Evolutionary conservation across 2,329 filamentous ascomycete genomes (phyloP).

Genomic region (Phialocephala sp.): DNA sequence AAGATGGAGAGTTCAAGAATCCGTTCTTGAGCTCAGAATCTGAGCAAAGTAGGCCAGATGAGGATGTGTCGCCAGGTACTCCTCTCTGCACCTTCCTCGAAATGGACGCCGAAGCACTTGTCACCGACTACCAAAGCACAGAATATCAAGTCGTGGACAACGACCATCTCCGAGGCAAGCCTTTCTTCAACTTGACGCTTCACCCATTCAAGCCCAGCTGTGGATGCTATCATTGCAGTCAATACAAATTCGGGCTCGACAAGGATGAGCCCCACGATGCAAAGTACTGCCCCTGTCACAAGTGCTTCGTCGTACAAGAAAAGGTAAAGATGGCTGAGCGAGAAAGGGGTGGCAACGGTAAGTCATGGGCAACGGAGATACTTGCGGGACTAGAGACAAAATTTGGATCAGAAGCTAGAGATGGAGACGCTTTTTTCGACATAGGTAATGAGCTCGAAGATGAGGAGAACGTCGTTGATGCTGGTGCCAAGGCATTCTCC

Average conservation of each 20-base stretch:
- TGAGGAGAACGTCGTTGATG: background rate
- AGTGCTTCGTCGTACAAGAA: background rate
- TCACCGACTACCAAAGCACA: background rate
- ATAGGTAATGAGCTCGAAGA: background rate
- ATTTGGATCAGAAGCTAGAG: background rate
- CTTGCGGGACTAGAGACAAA: background rate
- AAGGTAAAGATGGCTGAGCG: background rate
- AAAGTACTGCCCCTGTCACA: background rate
- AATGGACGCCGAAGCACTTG: slow-evolving; percentile 1
- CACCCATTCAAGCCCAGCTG: background rate
- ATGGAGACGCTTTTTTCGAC: background rate
- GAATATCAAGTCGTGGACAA: background rate
- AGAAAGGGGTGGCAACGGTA: background rate
- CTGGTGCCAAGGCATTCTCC: background rate
- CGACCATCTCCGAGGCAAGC: background rate
- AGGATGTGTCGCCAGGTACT: background rate
- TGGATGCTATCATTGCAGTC: background rate
- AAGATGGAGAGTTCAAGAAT: background rate
- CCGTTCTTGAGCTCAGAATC: background rate
- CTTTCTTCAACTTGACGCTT: background rate
- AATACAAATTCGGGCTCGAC: background rate
- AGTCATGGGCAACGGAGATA: background rate
- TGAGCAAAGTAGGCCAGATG: too few relatives aligned
- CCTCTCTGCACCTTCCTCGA: background rate
- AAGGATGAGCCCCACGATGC: background rate